Conservation (phyloP, 2,329 filamentous ascomycete genomes). For the Curvularia sp. region DNA sequence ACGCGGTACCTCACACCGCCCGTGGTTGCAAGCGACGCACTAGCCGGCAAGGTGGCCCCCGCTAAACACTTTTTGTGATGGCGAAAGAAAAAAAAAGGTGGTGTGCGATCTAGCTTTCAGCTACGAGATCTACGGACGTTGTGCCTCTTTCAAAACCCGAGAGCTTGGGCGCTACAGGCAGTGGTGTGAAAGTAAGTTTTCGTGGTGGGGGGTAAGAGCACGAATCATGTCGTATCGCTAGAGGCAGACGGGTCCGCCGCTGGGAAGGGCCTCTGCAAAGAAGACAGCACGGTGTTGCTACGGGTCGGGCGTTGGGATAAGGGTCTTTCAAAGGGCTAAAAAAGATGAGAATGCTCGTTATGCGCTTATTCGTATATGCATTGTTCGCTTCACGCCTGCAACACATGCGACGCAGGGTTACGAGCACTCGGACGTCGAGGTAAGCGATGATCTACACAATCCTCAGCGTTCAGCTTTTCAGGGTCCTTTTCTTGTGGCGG, state of each 20-base stretch:
- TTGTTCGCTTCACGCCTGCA: not conserved
- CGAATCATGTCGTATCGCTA: slow-evolving; percentile 9
- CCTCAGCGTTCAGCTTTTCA: slow-evolving; percentile 24
- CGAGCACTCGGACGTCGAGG: slow-evolving; percentile 4
- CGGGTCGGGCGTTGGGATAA: not conserved
- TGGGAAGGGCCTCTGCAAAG: not conserved
- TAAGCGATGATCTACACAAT: slow-evolving; percentile 27
- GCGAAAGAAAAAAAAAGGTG: slow-evolving; percentile 6
- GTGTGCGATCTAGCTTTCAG: slow-evolving; percentile 20
- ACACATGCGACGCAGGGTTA: slow-evolving; percentile 10
- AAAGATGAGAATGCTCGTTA: not conserved
- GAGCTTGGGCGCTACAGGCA: slow-evolving; percentile 12
- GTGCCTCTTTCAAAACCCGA: slow-evolving; percentile 12
- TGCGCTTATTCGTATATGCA: not conserved
- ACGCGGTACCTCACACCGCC: slow-evolving; percentile 8
- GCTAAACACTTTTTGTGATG: not conserved
- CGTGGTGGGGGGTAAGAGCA: slow-evolving; percentile 7
- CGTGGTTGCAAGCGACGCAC: slow-evolving; percentile 8
- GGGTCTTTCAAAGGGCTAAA: not conserved
- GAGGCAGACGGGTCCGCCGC: not conserved
- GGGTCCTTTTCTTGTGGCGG: slow-evolving; percentile 23
- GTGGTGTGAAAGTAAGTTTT: slow-evolving; percentile 5
- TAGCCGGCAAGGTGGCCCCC: slow-evolving; percentile 1
- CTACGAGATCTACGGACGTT: slow-evolving; percentile 18
- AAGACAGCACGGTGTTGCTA: not conserved